Conservation (phyloP, 192 early-diverging fungal genomes). For the Gigaspora rosea region DNA sequence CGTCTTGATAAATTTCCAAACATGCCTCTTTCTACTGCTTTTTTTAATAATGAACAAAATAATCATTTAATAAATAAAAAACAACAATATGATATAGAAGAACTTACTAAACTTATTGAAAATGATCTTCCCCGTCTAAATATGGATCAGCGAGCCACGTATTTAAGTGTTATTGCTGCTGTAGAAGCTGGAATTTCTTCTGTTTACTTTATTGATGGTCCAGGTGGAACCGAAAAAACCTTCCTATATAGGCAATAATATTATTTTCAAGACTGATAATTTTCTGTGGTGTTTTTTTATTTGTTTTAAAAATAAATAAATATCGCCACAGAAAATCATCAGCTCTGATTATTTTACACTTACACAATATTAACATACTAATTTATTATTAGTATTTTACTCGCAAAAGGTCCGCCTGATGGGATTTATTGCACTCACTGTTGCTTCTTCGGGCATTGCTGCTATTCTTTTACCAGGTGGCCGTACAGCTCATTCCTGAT, state of each 20-base stretch:
- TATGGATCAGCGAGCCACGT: background rate
- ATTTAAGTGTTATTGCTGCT: slow-evolving; percentile 13
- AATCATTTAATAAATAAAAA: slow-evolving; percentile 26
- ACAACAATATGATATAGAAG: slow-evolving; percentile 9
- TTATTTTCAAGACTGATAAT: background rate
- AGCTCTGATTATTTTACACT: background rate
- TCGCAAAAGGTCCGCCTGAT: slow-evolving; percentile 21
- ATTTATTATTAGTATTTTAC: no score
- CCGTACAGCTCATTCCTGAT: slow-evolving; percentile 38
- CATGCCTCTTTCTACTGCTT: slow-evolving; percentile 10
- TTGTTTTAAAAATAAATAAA: background rate
- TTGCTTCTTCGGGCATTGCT: slow-evolving; percentile 40
- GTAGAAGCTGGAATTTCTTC: background rate
- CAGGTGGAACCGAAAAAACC: slow-evolving; percentile 4
- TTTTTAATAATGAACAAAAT: background rate
- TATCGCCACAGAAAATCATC: no score
- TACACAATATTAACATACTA: no score
- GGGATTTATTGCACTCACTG: slow-evolving; percentile 34
- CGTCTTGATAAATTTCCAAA: slow-evolving; percentile 15
- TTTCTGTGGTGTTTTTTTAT: background rate
- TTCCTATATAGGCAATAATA: slow-evolving; percentile 14
- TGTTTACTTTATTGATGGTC: slow-evolving; percentile 36
- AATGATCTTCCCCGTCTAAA: slow-evolving; percentile 1
- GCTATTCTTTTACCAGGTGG: slow-evolving; percentile 36
- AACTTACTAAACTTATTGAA: slow-evolving; percentile 4